Percentiles rank a stretch among this genome's conserved stretches.
phyloP scores from a whole-genome alignment of 306 rosid genomes.

The Rosa rugosa region DNA sequence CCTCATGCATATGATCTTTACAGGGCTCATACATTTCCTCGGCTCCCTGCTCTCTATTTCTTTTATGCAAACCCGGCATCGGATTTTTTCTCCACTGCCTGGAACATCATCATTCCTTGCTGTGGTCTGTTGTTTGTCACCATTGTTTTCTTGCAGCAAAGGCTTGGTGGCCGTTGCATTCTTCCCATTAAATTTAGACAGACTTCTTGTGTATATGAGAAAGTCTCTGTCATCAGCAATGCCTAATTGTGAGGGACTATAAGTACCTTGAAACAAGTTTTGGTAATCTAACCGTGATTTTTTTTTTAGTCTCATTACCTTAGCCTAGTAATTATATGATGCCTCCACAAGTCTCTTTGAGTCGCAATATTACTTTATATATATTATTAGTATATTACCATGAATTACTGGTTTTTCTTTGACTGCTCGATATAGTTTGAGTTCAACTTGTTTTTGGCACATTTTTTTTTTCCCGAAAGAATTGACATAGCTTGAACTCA shows the following conservation, averaged over 20 bases:
- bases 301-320: no score
- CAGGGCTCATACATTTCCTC: constrained; percentile 53
- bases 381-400: no score
- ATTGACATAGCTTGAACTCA: no score
- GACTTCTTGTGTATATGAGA: constrained; percentile 51
- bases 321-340: no score
- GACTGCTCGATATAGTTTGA: no score
- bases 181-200: constrained; percentile 61
- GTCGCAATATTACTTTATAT: no score
- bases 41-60: constrained; percentile 52
- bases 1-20: constrained; percentile 94
- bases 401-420: no score
- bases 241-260: constrained; percentile 49
- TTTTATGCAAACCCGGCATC: constrained; percentile 68
- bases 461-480: no score
- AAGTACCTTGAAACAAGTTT: background rate
- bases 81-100: constrained; percentile 83
- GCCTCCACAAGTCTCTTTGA: no score
- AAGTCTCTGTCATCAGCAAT: constrained; percentile 65
- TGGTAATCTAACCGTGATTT: background rate
- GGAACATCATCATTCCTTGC: constrained; percentile 72
- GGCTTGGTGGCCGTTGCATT: constrained; percentile 65
- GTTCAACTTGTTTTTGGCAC: no score
- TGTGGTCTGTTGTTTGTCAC: constrained; percentile 55
- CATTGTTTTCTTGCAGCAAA: constrained; percentile 66